Base-by-base conservation (phyloP, 2,329 filamentous ascomycete genomes). In the Colletotrichum graminicola region DNA sequence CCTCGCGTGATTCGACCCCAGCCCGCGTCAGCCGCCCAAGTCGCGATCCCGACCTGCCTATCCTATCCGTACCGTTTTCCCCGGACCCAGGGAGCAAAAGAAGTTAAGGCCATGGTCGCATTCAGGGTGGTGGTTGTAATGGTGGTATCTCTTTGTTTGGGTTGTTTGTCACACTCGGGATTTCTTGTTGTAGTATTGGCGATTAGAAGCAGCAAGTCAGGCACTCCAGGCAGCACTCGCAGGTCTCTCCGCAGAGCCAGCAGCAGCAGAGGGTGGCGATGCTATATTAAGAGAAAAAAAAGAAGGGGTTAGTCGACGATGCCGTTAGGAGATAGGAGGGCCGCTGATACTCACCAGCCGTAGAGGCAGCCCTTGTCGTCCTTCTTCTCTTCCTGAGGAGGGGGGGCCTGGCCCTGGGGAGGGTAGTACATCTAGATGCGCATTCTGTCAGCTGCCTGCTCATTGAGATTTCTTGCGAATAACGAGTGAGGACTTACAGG, bases 201-300 rank as follows among this genome's bases (percentile, higher is more conserved):
- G 56, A 47, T 77, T 79, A 80, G 76, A 75, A 82, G 76, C 82
- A 83, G 76, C 80, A 82, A 67, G 80, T 79, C 34, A 82, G 68
- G 73, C 81, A 83, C 57, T 84, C 82, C 39, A 83, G 74, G 73
- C 82, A 84, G 76, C 82, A 84, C 71, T 83, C 81, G 76, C 82
- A 84, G 4, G 82, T 80, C 74, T 84, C 82, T 4, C 82, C 82
- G 72, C 82, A 84, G 60, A 84, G 76, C 81, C 81, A 84, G 72
- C 82, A 84, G 76, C 82, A 84, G 77, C 82, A 84, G 70, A 84
- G 74, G 29, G 82, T 79, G 61, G 82, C 82, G 34, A 84, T 69
- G 74, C 82, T 83, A 55, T 39, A 39, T 7, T 7, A 14, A 39
- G 12, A 11, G 11, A 39, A 12, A 39, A 41, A 32, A 56, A 55